Conservation (phyloP, 768 basidiomycete species). For the Lactarius sp. region DNA sequence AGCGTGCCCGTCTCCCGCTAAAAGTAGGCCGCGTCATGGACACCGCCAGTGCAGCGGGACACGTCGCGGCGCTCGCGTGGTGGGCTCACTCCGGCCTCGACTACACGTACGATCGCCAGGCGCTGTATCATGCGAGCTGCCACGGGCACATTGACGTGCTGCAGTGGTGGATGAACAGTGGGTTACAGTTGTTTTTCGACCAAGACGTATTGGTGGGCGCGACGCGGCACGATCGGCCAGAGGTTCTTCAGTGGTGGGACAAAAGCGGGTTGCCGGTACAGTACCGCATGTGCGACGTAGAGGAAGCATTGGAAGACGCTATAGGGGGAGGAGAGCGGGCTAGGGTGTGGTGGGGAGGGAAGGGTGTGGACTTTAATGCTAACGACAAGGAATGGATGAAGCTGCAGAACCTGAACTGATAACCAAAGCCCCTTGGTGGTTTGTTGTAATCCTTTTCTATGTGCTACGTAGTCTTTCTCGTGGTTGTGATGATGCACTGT, state of each 20-base stretch:
- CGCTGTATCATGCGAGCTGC: constrained; percentile 73
- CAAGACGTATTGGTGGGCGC: constrained; percentile 75
- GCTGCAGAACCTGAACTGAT: constrained; percentile 64
- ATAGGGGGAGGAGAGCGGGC: constrained; percentile 74
- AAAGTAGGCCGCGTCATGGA: constrained; percentile 86
- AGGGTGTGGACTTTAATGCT: constrained; percentile 79
- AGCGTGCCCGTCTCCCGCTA: constrained; percentile 50
- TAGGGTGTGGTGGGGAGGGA: constrained; percentile 74
- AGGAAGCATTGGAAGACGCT: constrained; percentile 86
- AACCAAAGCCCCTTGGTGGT: background rate
- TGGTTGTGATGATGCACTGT: background rate
- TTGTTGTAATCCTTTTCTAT: background rate
- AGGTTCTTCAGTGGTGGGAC: constrained; percentile 88
- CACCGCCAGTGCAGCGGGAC: constrained; percentile 73
- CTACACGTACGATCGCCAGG: constrained; percentile 71
- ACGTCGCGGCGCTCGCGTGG: constrained; percentile 76
- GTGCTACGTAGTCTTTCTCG: background rate
- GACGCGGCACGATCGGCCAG: constrained; percentile 74
- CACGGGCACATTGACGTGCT: constrained; percentile 75
- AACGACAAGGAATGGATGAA: constrained; percentile 89
- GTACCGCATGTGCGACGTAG: constrained; percentile 88
- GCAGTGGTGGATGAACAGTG: constrained; percentile 80
- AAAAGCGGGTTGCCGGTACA: constrained; percentile 71
- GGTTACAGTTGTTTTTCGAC: constrained; percentile 73
- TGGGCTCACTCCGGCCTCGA: constrained; percentile 78